Conservation (phyloP, 2,329 filamentous ascomycete genomes). For the Teratosphaeria gauchensis region DNA sequence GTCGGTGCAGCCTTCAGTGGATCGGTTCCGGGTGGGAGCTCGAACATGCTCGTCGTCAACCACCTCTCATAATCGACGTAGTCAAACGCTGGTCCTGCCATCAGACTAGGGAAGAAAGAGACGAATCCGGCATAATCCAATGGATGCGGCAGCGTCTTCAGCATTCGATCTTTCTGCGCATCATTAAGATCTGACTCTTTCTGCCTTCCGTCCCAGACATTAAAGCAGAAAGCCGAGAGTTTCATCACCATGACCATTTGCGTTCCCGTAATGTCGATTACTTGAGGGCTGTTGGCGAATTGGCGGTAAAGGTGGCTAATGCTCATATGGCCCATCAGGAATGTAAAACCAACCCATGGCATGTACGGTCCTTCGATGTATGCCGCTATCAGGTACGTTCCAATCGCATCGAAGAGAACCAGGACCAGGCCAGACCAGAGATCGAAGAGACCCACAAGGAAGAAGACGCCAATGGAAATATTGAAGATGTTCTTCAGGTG, state of each 20-base stretch:
- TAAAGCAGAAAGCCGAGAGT: constrained; percentile 93
- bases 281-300: constrained; percentile 53
- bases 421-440: constrained; percentile 79
- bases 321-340: constrained; percentile 93
- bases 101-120: constrained; percentile 85
- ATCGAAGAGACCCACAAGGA: constrained; percentile 85
- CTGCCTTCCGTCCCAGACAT: constrained; percentile 82
- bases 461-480: constrained; percentile 73
- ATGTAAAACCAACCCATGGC: constrained; percentile 94
- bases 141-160: constrained; percentile 62
- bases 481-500: constrained; percentile 82
- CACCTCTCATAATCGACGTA: constrained; percentile 86
- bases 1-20: constrained; percentile 77
- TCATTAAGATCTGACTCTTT: constrained; percentile 73
- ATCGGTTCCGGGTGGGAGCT: constrained; percentile 70
- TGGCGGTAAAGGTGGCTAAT: constrained; percentile 80
- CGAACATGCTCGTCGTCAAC: constrained; percentile 92
- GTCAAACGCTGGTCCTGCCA: constrained; percentile 88
- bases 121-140: constrained; percentile 86
- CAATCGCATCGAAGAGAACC: constrained; percentile 66
- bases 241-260: constrained; percentile 99
- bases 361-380: constrained; percentile 82
- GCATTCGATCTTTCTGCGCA: constrained; percentile 71
- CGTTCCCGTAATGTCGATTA: constrained; percentile 79
- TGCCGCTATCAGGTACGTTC: constrained; percentile 72